These are phyloP conservation scores for Fusarium longipes DNA, from an alignment of 2,329 filamentous ascomycete genomes.

Conservation along the genomic window DNA sequence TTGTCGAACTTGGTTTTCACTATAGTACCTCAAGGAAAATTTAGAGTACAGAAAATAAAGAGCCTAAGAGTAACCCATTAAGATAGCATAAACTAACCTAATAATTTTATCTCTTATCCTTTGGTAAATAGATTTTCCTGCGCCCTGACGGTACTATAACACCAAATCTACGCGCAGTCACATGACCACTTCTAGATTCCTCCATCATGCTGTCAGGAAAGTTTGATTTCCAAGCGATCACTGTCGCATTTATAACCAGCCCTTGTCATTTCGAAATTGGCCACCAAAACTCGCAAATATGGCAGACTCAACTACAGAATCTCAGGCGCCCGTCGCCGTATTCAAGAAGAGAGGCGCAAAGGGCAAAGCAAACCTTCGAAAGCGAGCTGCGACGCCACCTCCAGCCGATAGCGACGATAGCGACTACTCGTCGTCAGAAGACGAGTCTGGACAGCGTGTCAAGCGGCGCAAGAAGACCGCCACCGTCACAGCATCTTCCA, in stretches of 20 bases:
- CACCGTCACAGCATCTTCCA: conserved; percentile 73
- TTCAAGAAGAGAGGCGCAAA: conserved; percentile 91
- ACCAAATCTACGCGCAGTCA: conserved; percentile 26
- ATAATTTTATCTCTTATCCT: no score
- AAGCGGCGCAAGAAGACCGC: conserved; percentile 80
- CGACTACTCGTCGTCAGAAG: conserved; percentile 78
- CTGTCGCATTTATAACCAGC: neutral
- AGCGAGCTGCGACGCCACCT: conserved; percentile 82
- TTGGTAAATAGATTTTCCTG: no score
- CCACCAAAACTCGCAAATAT: conserved; percentile 16
- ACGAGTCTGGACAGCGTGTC: conserved; percentile 78
- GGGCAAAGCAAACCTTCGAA: conserved; percentile 80
- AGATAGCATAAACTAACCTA: no score
- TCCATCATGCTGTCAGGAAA: conserved; percentile 10
- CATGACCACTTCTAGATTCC: conserved; percentile 32
- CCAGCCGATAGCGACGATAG: conserved; percentile 70
- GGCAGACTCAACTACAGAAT: conserved; percentile 37
- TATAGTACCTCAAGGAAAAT: no score
- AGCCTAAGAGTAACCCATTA: no score
- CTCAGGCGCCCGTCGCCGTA: conserved; percentile 66
- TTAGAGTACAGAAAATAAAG: no score
- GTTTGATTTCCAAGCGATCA: conserved; percentile 35
- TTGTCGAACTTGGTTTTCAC: no score
- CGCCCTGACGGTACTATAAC: neutral
- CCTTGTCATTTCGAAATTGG: neutral